phyloP scores from a whole-genome alignment of 192 early-diverging fungal species.

The Rhizophlyctis rosea region DNA sequence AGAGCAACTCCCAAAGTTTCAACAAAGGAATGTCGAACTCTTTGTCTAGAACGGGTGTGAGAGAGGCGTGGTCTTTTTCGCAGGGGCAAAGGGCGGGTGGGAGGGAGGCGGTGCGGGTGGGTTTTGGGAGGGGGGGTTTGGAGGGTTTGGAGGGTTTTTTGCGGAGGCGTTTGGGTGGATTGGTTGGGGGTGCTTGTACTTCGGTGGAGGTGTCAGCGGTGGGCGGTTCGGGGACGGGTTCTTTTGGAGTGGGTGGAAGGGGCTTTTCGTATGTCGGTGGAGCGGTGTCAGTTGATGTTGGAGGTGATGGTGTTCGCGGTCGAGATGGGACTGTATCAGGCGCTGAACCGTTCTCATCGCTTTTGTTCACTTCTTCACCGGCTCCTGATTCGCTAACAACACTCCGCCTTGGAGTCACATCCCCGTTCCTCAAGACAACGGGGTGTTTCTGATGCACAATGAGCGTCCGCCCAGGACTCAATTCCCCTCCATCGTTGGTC shows the following conservation, averaged over 20 bases:
- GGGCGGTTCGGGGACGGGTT: conserved; percentile 3
- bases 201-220: conserved; percentile 8
- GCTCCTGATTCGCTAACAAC: too few species aligned
- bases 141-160: conserved; percentile 8
- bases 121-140: conserved; percentile 2
- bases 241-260: background rate
- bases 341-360: too few species aligned
- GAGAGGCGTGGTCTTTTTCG: conserved; percentile 13
- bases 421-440: too few species aligned
- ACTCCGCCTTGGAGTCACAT: too few species aligned
- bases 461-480: too few species aligned
- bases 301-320: background rate
- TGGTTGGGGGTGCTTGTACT: background rate
- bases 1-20: conserved; percentile 15
- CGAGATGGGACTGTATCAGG: conserved; percentile 2
- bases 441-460: too few species aligned
- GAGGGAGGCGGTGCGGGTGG: background rate
- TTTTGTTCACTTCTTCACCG: too few species aligned
- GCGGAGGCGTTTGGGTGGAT: background rate
- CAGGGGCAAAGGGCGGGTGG: conserved; percentile 19
- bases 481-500: too few species aligned
- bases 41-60: conserved; percentile 20
- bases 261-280: background rate
- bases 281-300: too few species aligned
- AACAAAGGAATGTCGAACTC: conserved; percentile 11